These are phyloP conservation scores for Graphium sp. DNA, from an alignment of 2,329 filamentous ascomycete species.

Conservation along the genomic window DNA sequence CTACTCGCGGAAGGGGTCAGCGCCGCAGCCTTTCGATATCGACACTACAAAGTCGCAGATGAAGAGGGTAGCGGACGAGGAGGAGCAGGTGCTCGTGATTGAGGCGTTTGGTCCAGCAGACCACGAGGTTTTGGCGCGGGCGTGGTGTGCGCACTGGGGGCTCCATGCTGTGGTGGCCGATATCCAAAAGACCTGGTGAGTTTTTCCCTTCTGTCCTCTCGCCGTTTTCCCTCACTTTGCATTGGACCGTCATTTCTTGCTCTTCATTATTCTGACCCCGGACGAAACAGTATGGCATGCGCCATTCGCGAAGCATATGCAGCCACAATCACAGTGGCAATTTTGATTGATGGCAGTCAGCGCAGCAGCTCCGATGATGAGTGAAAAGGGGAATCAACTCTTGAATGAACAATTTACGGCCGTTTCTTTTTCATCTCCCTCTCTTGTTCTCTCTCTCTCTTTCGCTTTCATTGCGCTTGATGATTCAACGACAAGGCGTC, in stretches of 20 bases:
- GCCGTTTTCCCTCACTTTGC: constrained; percentile 1
- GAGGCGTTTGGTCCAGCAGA: constrained; percentile 58
- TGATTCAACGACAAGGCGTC: not conserved
- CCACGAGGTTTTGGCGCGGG: constrained; percentile 60
- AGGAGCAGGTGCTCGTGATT: constrained; percentile 52
- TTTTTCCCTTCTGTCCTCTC: constrained; percentile 7
- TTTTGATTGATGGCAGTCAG: constrained; percentile 39
- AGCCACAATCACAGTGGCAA: constrained; percentile 54
- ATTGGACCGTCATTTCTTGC: not conserved
- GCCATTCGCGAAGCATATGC: constrained; percentile 63
- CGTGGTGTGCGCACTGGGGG: constrained; percentile 66
- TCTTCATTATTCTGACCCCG: constrained; percentile 7
- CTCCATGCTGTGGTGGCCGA: constrained; percentile 55
- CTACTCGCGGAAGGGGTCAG: constrained; percentile 13
- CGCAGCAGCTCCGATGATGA: constrained; percentile 24
- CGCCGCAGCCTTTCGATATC: not conserved
- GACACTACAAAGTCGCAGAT: constrained; percentile 11
- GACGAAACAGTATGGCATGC: constrained; percentile 42
- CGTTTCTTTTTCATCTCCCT: not conserved
- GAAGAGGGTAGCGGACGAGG: constrained; percentile 32
- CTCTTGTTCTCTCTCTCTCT: not conserved
- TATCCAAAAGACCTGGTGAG: constrained; percentile 48
- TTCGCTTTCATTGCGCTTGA: not conserved
- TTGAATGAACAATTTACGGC: not conserved
- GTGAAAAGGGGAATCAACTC: constrained; percentile 4